Evolutionary conservation across 495 filamentous ascomycete genomes (phyloP), one percentile per base, ranked within the genome.

Genomic region (Xylaria cubensis): DNA sequence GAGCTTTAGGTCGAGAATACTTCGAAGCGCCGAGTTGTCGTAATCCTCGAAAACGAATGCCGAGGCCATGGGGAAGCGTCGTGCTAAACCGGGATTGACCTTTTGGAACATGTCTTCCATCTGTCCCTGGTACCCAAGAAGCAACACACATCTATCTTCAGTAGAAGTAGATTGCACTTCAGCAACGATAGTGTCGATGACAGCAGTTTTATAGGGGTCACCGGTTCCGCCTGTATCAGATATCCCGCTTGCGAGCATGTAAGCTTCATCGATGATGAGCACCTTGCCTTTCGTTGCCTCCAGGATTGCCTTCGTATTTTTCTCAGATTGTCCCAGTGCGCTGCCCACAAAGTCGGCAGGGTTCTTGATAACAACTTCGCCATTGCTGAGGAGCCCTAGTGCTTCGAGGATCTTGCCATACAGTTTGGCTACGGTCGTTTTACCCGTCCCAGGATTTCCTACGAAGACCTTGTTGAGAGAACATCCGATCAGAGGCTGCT

Each of bases 61-160:
- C 5, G 84, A 80, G 0, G 86, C 82, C 0, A 93, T 80, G 0
- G 89, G 89, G 70, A 97, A 96, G 10, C 92, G 85, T 63, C 93
- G 85, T 4, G 79, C 81, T 3, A 97, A 84, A 0, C 93, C 93
- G 0, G 92, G 92, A 71, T 97, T 97, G 72, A 91, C 90, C 65
- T 92, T 91, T 66, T 90, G 90, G 72, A 97, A 93, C 92, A 96
- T 94, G 4, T 84, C 78, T 65, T 87, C 84, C 88, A 97, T 93
- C 75, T 92, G 82, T n/a, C 91, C 88, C 73, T 92, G 86, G 79
- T 97, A 95, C 0, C 93, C 93, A 2, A 95, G 83, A 0, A 95
- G 82, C 0, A 97, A 81, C 0, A 96, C 90, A 67, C 93, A 95
- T 21, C 91, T 86, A 78, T 96, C 92, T 44, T 94, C 93, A 0